Evolutionary conservation across 768 basidiomycete species (phyloP), one percentile per base, ranked within the genome.

Genomic region (Suillus sp.): DNA sequence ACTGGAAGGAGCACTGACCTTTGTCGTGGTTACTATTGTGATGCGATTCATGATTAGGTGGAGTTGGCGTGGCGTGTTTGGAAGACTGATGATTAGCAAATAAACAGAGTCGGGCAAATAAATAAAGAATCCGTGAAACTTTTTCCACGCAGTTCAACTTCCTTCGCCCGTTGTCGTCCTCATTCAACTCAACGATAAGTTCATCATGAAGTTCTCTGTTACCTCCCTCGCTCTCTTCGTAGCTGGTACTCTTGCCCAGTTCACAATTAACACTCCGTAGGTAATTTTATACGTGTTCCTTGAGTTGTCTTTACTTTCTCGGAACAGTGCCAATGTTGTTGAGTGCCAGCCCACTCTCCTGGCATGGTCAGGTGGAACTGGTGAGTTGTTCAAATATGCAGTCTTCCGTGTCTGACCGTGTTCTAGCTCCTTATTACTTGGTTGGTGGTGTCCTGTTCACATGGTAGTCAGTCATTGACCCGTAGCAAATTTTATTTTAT

Each of bases 211-310:
- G 78, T 72, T 77, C 65, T 8, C 64, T 61, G 11, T 77, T 62
- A 69, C 78, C 55, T 69, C 80, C 60, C 61, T 84, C 68, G 76
- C 76, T 48, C 74, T 85, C 67, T 71, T 82, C 66, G 78, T 76
- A 53, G 72, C 75, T 57, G 74, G 74, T 37, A 85, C 74, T 56
- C 47, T 79, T 30, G 87, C 83, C 20, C 85, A 86, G 69, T 70
- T 86, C 67, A 76, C 67, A 1, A 78, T 92, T 72, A 87, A 90
- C 72, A 93, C 91, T 42, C 91, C 91, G 91, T 92, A 67, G 70
- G 90, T 82, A 22, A 20, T 20, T 38, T 55, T 37, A 55, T 40
- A 38, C 38, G 16, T 35, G 8, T 37, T 16, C 59, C 18, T 16
- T 45, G 27, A 32, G 56, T 57, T 55, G 55, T 42, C 68, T 14